Evolutionary conservation across 352 stramenopile species (phyloP), one percentile per base, ranked within the genome.

Genomic region (Phytophthora podocarpi): DNA sequence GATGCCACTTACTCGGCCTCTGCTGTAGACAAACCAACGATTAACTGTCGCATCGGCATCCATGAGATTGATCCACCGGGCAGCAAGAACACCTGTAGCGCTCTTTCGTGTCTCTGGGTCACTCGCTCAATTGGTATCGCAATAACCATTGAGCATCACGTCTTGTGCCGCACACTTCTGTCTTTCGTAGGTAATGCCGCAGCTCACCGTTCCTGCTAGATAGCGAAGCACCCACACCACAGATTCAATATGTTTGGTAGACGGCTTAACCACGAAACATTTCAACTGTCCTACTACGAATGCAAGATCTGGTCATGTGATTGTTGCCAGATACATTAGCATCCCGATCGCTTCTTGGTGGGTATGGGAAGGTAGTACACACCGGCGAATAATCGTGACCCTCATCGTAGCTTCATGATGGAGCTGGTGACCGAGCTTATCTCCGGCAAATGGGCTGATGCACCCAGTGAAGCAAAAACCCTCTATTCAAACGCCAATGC

Each of bases 261-360:
- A 65, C 36, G 47, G 48, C 3, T 20, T 4, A 32, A 47, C 23
- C 0, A 78, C 59, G 26, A 58, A 70, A 13, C 64, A 13, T n/a
- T 64, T 74, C 7, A 74, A n/a, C 23, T 74, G 60, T 0, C 50
- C 59, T 1, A 78, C 23, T 8, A 36, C 52, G 48, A 58, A 78
- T 3, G 64, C 59, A 0, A 72, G 21, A 26, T 74, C 70, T 10
- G 60, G 40, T 5, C 48, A 52, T 12, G 47, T 76, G 21, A 39
- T 57, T 7, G 71, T 73, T 0, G 55, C 57, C 16, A 75, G 35
- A 28, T 73, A 75, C 70, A 78, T 72, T 13, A 70, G 40, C 41
- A 50, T 61, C 8, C 56, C 64, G 4, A 74, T 28, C 1, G 54
- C 18, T 8, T 56, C 49, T n/a, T n/a, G n/a, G n/a, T n/a, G n/a